Base-by-base conservation (phyloP, 106 monocot genomes). In the Platanthera zijinensis region DNA sequence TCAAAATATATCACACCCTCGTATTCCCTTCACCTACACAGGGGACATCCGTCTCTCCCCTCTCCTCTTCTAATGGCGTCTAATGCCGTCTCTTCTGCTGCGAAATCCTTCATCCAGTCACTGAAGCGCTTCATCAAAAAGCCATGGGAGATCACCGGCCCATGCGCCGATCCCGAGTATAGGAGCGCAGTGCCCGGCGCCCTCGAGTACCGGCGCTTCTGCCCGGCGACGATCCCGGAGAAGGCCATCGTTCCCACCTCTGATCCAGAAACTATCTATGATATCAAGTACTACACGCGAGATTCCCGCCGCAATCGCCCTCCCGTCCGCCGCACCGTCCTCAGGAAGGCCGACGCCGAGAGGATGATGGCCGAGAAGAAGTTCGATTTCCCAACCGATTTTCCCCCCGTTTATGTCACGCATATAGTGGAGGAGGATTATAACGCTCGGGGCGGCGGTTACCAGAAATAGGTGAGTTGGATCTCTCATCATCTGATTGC, bases 71-170 rank as follows among this genome's bases (percentile, higher is more conserved):
- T n/a, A 49, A 74, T 74, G 77, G 72, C 83, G 32, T 51, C 86
- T 52, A 19, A n/a, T 21, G 8, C 59, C 21, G 4, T 21, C 59
- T 66, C 66, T 30, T 1, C 7, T 1, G 77, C 78, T n/a, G 78
- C 69, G 5, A 92, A 85, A 75, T 83, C 89, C n/a, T 9, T 96
- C 8, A 5, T 89, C 64, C 87, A 90, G 56, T 62, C 77, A 6
- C 77, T 96, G 10, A 73, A 52, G 51, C 78, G 81, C 17, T 87
- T 79, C 90, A 69, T 96, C 71, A 96, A 96, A 82, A 89, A 87
- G 79, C 96, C 96, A 8, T 96, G 96, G 96, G 93, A 96, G 83
- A 84, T 96, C 84, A 96, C 96, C 22, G 96, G 96, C 7, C 96
- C 96, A 14, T 93, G 93, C 85, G 45, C 96, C 39, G 52, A 82